Conservation (phyloP, 345 rosid species). For the Salix caprea region DNA sequence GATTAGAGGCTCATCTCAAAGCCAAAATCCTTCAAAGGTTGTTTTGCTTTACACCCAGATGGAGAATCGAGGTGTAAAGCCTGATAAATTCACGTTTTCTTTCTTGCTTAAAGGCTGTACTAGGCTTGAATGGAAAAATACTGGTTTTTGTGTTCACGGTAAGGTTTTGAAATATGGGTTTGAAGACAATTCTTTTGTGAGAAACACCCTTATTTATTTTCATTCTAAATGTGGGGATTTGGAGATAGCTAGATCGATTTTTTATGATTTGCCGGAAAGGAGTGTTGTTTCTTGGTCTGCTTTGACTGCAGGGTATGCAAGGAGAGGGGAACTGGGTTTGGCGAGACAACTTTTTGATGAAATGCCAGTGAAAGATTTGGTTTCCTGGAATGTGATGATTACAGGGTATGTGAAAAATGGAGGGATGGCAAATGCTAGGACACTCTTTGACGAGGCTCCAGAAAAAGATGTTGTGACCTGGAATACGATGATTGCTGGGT, state of each 20-base stretch:
- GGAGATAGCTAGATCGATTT: slow-evolving; percentile 43
- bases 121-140: slow-evolving; percentile 44
- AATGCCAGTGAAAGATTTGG: slow-evolving; percentile 63
- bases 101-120: slow-evolving; percentile 68
- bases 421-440: slow-evolving; percentile 54
- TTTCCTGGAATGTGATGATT: slow-evolving; percentile 84
- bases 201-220: slow-evolving; percentile 56
- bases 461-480: slow-evolving; percentile 66
- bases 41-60: slow-evolving; percentile 43
- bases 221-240: slow-evolving; percentile 68
- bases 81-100: slow-evolving; percentile 58
- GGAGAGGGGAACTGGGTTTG: slow-evolving; percentile 50
- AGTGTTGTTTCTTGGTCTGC: slow-evolving; percentile 80
- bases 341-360: slow-evolving; percentile 55
- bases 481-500: slow-evolving; percentile 71
- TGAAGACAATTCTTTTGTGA: slow-evolving; percentile 44
- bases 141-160: slow-evolving; percentile 59
- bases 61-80: slow-evolving; percentile 40
- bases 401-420: slow-evolving; percentile 51
- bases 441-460: slow-evolving; percentile 51
- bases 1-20: slow-evolving; percentile 58
- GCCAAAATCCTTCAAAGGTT: slow-evolving; percentile 34
- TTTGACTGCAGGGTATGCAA: slow-evolving; percentile 70
- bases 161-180: slow-evolving; percentile 54
- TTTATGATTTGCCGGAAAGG: slow-evolving; percentile 40